phyloP scores from a whole-genome alignment of 2,329 filamentous ascomycete genomes.

The Chrysoporthe cubensis region DNA sequence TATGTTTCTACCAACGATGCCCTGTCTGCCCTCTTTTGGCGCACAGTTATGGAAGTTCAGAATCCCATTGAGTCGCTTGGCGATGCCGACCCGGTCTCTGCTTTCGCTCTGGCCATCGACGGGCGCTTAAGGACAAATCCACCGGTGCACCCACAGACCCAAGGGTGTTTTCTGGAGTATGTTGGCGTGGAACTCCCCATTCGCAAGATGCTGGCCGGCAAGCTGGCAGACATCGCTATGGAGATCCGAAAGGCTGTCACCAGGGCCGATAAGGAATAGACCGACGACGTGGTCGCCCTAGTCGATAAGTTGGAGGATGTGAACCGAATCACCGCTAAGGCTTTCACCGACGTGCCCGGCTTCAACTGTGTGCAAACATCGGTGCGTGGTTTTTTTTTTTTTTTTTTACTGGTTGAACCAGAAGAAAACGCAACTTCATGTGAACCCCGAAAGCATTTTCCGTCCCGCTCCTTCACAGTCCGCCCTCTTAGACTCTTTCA shows the following conservation, averaged over 20 bases:
- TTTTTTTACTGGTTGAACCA: neutral
- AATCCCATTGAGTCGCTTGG: conserved; percentile 35
- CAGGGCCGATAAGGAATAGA: conserved; percentile 38
- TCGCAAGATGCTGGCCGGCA: conserved; percentile 37
- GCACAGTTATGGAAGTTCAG: conserved; percentile 37
- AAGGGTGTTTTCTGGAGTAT: conserved; percentile 45
- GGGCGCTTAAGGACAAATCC: conserved; percentile 40
- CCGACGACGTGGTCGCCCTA: conserved; percentile 37
- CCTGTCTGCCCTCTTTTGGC: conserved; percentile 44
- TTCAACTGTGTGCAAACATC: conserved; percentile 40
- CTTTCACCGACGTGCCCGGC: conserved; percentile 42
- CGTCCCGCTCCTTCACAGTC: no score
- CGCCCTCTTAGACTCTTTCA: no score
- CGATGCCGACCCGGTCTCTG: conserved; percentile 38
- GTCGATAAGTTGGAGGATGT: conserved; percentile 39
- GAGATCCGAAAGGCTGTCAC: conserved; percentile 39
- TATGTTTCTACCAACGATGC: conserved; percentile 42
- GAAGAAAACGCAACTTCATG: neutral
- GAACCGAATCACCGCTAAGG: conserved; percentile 39
- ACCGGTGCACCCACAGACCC: conserved; percentile 40
- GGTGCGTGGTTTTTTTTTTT: neutral
- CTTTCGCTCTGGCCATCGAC: conserved; percentile 44
- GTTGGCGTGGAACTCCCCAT: conserved; percentile 36
- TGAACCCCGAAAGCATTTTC: no score
- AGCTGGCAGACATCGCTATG: conserved; percentile 40